Conservation (phyloP, 768 basidiomycete species). For the Roridomyces roridus region DNA sequence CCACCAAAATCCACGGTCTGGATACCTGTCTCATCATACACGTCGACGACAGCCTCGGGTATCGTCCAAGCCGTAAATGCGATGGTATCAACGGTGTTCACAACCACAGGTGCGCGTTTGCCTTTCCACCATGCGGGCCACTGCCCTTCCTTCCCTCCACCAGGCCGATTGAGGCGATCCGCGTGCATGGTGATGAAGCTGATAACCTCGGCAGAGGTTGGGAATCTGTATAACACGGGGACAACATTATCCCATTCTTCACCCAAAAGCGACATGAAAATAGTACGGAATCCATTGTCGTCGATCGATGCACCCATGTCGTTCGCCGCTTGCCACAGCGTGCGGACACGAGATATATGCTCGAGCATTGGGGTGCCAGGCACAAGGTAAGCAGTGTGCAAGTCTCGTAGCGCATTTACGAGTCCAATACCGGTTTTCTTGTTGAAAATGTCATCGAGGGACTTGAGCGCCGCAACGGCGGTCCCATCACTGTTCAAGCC, state of each 20-base stretch:
- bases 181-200: slow-evolving; percentile 11
- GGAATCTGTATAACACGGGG: neutral
- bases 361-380: slow-evolving; percentile 19
- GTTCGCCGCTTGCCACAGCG: slow-evolving; percentile 22
- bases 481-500: slow-evolving; percentile 22
- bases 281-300: slow-evolving; percentile 20
- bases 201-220: slow-evolving; percentile 13
- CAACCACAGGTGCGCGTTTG: neutral
- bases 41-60: neutral
- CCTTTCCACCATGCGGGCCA: slow-evolving; percentile 18
- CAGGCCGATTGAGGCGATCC: slow-evolving; percentile 5
- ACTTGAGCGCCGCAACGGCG: slow-evolving; percentile 24
- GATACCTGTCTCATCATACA: neutral
- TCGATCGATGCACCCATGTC: slow-evolving; percentile 24
- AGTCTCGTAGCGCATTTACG: slow-evolving; percentile 1
- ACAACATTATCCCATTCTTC: slow-evolving; percentile 21
- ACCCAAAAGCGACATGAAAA: slow-evolving; percentile 1
- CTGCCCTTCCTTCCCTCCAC: slow-evolving; percentile 19
- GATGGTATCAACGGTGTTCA: neutral
- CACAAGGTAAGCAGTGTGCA: slow-evolving; percentile 5
- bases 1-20: neutral
- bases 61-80: slow-evolving; percentile 1
- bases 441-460: slow-evolving; percentile 16
- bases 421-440: slow-evolving; percentile 14
- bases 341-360: slow-evolving; percentile 23